These are phyloP conservation scores for Pestalotiopsis sp. DNA, from an alignment of 2,329 filamentous ascomycete genomes.

Conservation along the genomic window DNA sequence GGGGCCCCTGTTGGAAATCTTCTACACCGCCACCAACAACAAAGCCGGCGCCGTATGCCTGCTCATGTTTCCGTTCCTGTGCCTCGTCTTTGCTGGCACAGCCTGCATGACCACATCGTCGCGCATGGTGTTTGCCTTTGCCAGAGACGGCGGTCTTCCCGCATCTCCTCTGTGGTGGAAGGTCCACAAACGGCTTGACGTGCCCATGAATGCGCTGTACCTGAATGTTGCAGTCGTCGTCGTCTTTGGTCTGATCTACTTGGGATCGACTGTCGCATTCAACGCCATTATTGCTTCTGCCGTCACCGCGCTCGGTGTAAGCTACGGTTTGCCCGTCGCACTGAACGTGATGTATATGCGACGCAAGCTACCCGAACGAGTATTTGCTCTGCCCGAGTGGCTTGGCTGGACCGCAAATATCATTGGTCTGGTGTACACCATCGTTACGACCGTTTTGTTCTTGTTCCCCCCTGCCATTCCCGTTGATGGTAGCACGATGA, in stretches of 20 bases:
- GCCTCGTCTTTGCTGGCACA: conserved; percentile 65
- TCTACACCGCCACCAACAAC: conserved; percentile 64
- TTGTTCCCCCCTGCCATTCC: conserved; percentile 71
- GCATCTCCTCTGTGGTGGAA: conserved; percentile 42
- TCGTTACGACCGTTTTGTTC: conserved; percentile 75
- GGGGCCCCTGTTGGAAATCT: conserved; percentile 63
- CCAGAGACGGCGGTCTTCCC: conserved; percentile 68
- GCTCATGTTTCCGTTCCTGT: conserved; percentile 67
- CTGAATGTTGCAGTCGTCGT: conserved; percentile 64
- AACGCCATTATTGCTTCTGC: conserved; percentile 73
- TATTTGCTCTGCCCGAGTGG: conserved; percentile 56
- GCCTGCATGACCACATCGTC: conserved; percentile 68
- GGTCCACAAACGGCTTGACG: conserved; percentile 54
- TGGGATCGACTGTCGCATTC: conserved; percentile 70
- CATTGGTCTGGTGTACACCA: conserved; percentile 65
- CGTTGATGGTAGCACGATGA: conserved; percentile 71
- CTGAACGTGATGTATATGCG: conserved; percentile 71
- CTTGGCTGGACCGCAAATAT: conserved; percentile 66
- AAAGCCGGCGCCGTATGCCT: conserved; percentile 65
- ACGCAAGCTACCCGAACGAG: conserved; percentile 62
- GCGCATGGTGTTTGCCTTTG: conserved; percentile 71
- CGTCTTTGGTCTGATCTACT: conserved; percentile 70
- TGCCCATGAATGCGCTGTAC: conserved; percentile 68
- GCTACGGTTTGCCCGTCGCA: conserved; percentile 73
- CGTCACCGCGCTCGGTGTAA: conserved; percentile 72